Evolutionary conservation across 2,329 filamentous ascomycete genomes (phyloP), one percentile per base, ranked within the genome.

Genomic region (Ophiostoma australiae): DNA sequence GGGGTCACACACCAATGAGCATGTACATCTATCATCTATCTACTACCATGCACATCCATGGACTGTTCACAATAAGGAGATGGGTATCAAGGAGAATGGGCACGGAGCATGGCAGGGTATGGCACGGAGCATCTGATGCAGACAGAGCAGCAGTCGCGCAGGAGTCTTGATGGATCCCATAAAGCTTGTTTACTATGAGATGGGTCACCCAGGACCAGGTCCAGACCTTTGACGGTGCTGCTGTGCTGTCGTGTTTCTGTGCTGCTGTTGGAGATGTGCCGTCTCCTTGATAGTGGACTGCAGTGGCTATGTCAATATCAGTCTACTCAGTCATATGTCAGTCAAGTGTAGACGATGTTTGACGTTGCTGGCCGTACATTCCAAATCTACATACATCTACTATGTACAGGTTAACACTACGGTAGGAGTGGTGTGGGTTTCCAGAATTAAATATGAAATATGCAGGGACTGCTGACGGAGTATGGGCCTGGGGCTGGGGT

Each of bases 181-280:
- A 58, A 58, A 58, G 52, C 52, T 58, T 58, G 52, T 58, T 58
- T 58, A 11, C 52, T 58, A 58, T 58, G 23, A 23, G 23, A 58
- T 58, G 52, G 52, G 52, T 58, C 52, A 48, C 52, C 52, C 31
- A 27, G n/a, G 23, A 8, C 52, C 23, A 27, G 23, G n/a, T 27
- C 52, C 13, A 13, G 52, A 48, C 44, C 15, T 48, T n/a, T 48
- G 27, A 20, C 20, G 6, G 44, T 17, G 44, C 5, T 58, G 7
- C 23, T 23, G 52, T 58, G 2, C 10, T 13, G 1, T n/a, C 20
- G 17, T 20, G 41, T 15, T 20, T 3, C 41, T 20, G 10, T 37
- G 41, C 37, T 39, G 13, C 37, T 41, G 13, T 11, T n/a, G 13
- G 17, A 48, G 44, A 23, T 58, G 10, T 13, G 23, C 23, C 20